Percentiles rank a stretch among this genome's conserved stretches.
phyloP scores from a whole-genome alignment of 2,329 filamentous ascomycete species.

The Penicillium sp. region DNA sequence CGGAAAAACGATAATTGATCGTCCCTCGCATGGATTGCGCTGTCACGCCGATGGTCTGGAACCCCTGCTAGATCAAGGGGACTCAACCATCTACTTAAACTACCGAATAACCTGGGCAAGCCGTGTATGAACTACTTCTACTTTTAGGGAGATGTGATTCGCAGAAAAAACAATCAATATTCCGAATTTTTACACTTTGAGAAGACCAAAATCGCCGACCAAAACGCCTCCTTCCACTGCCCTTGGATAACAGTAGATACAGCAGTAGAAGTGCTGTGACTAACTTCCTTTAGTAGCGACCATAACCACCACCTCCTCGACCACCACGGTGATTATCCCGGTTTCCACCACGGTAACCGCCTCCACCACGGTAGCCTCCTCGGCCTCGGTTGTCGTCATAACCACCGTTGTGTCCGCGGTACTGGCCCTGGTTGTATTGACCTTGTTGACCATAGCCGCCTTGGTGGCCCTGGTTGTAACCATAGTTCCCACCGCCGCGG shows the following conservation, averaged over 20 bases:
- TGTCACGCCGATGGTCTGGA: neutral
- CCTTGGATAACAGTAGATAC: neutral
- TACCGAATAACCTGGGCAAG: neutral
- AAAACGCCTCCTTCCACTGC: neutral
- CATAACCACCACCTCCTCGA: conserved; percentile 39
- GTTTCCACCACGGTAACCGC: conserved; percentile 23
- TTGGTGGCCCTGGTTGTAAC: conserved; percentile 17
- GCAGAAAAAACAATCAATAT: neutral
- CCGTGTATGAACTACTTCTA: neutral
- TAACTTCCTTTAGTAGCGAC: conserved; percentile 32
- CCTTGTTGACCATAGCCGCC: conserved; percentile 23
- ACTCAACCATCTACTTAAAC: neutral
- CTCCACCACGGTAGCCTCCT: conserved; percentile 17
- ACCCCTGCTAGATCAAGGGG: neutral
- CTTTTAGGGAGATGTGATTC: neutral
- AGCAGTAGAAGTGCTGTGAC: neutral
- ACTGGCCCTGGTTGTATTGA: neutral
- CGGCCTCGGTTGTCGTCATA: conserved; percentile 11
- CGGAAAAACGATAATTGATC: neutral
- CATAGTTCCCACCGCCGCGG: conserved; percentile 33
- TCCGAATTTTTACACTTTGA: conserved; percentile 9
- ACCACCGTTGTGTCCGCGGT: conserved; percentile 23
- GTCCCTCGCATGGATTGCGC: neutral
- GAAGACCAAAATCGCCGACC: conserved; percentile 6
- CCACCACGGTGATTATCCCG: conserved; percentile 27